Evolutionary conservation across 495 filamentous ascomycete genomes (phyloP).

Genomic region (Penicillium chermesinum): DNA sequence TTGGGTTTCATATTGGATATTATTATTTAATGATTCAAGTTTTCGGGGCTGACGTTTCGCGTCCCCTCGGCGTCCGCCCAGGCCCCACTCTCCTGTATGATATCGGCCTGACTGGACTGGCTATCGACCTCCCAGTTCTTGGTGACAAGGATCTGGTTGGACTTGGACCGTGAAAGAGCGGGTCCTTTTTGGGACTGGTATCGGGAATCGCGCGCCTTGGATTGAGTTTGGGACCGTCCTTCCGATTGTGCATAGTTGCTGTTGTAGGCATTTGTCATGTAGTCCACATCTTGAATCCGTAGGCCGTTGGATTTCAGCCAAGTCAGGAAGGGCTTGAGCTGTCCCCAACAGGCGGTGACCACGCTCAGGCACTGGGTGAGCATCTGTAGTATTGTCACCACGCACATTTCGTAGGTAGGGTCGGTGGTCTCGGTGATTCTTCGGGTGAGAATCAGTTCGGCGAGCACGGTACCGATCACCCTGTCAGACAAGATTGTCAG

Average conservation of each 20-base stretch:
- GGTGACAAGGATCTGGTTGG: conserved; percentile 14
- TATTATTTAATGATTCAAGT: background rate
- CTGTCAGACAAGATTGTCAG: conserved; percentile 4
- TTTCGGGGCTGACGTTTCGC: background rate
- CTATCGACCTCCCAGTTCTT: conserved; percentile 21
- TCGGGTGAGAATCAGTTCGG: conserved; percentile 11
- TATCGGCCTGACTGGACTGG: conserved; percentile 19
- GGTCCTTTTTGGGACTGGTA: background rate
- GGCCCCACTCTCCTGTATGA: conserved; percentile 10
- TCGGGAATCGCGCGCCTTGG: conserved; percentile 1
- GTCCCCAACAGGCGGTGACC: conserved; percentile 26
- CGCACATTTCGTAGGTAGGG: conserved; percentile 19
- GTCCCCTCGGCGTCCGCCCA: background rate
- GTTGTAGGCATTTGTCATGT: conserved; percentile 5
- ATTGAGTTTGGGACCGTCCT: conserved; percentile 10
- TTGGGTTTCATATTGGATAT: background rate
- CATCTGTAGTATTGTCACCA: conserved; percentile 15
- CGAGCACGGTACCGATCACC: conserved; percentile 15
- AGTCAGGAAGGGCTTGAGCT: conserved; percentile 25
- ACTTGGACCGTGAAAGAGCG: conserved; percentile 1
- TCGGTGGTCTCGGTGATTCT: conserved; percentile 9
- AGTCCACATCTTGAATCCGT: conserved; percentile 17
- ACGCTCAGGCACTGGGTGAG: conserved; percentile 20
- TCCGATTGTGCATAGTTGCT: conserved; percentile 6
- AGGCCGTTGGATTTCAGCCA: conserved; percentile 23